Percentiles rank a stretch among this genome's conserved stretches.
Conservation (phyloP, 73 alveolate genomes). For the Breviolum minutum region DNA sequence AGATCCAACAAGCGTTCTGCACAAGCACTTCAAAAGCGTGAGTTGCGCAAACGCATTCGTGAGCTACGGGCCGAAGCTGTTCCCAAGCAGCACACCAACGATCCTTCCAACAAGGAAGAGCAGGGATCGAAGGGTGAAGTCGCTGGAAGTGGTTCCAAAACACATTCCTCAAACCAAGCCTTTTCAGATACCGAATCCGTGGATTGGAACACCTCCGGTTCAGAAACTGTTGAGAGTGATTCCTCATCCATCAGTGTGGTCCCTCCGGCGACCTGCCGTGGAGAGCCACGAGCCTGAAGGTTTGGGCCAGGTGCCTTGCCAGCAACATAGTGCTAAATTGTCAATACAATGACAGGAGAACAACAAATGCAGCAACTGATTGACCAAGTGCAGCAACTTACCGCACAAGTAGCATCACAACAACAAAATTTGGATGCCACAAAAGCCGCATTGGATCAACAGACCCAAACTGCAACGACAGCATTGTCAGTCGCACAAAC, state of each 20-base stretch:
- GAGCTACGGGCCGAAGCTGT: too few relatives aligned
- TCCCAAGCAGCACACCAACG: too few relatives aligned
- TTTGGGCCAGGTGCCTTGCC: not conserved
- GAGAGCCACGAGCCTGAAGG: constrained; percentile 17
- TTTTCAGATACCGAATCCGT: too few relatives aligned
- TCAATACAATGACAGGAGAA: not conserved
- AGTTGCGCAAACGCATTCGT: too few relatives aligned
- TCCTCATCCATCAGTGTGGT: not conserved
- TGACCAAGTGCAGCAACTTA: not conserved
- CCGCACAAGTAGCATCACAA: not conserved
- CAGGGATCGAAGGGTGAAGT: too few relatives aligned
- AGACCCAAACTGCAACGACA: constrained; percentile 7
- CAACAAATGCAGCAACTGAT: not conserved
- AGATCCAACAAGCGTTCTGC: too few relatives aligned
- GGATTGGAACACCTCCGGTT: too few relatives aligned
- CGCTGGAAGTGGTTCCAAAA: too few relatives aligned
- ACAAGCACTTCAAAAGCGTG: too few relatives aligned
- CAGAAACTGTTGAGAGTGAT: not conserved
- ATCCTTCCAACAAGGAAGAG: too few relatives aligned
- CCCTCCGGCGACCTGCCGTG: constrained; percentile 32
- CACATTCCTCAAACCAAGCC: too few relatives aligned
- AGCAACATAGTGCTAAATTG: not conserved
- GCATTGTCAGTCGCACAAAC: constrained; percentile 25
- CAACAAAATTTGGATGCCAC: not conserved
- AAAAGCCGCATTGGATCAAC: not conserved